Conservation (phyloP, 208 protist species). For the Crithidia acanthocephali region DNA sequence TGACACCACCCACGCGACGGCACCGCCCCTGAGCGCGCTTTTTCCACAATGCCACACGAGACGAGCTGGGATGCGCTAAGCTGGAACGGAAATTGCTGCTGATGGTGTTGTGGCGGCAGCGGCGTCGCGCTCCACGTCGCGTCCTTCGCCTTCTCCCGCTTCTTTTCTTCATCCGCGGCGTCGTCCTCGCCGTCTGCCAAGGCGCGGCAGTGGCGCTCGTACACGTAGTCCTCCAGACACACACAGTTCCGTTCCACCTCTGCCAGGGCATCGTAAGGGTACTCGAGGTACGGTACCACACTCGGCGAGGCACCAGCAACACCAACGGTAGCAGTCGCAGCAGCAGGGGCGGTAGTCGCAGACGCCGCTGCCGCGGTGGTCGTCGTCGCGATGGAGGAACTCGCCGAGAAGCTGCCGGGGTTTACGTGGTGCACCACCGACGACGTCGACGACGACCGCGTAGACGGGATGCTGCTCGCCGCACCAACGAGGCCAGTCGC, state of each 20-base stretch:
- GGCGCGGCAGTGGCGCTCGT: constrained; percentile 10
- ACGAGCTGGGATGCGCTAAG: not conserved
- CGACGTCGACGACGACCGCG: not conserved
- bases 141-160: not conserved
- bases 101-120: too few species aligned
- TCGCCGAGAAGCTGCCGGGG: not conserved
- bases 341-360: not conserved
- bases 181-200: not conserved
- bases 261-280: constrained; percentile 5
- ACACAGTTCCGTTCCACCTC: constrained; percentile 14
- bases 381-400: not conserved
- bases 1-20: constrained; percentile 8
- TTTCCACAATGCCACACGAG: not conserved
- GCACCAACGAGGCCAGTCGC: not conserved
- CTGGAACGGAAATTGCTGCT: not conserved
- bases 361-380: not conserved
- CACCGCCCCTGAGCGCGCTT: constrained; percentile 3
- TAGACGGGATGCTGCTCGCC: not conserved
- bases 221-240: constrained; percentile 19
- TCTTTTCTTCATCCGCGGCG: not conserved
- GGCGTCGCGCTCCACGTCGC: not conserved
- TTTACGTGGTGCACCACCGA: not conserved
- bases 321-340: not conserved
- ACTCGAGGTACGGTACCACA: not conserved
- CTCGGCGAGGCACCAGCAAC: not conserved